phyloP scores from a whole-genome alignment of 352 stramenopile genomes.

The Pythium monospermum region DNA sequence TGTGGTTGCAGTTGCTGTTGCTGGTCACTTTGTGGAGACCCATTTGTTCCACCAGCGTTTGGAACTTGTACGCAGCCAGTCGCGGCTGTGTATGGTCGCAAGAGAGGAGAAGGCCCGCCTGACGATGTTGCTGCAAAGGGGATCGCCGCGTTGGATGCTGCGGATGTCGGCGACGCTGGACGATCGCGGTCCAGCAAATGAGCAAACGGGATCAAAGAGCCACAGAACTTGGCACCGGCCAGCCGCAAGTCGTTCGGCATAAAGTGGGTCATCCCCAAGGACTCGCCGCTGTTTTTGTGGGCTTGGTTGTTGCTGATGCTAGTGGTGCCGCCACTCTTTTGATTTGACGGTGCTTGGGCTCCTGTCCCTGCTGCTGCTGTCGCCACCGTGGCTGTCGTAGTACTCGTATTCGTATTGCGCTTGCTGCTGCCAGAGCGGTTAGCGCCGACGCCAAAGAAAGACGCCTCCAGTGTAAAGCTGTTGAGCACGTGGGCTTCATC shows the following conservation, averaged over 20 bases:
- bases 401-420: neutral
- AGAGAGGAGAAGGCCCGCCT: neutral
- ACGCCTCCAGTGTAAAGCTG: conserved; percentile 76
- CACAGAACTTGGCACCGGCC: conserved; percentile 48
- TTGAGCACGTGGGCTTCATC: conserved; percentile 57
- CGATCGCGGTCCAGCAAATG: conserved; percentile 48
- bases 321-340: neutral
- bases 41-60: too few species aligned
- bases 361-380: conserved; percentile 2
- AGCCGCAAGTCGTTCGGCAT: conserved; percentile 42
- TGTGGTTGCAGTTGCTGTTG: neutral
- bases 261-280: conserved; percentile 32
- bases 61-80: too few species aligned
- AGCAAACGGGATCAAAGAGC: conserved; percentile 52
- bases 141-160: neutral
- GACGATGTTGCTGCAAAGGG: neutral
- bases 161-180: neutral
- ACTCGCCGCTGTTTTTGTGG: neutral
- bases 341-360: too few species aligned
- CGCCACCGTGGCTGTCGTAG: neutral
- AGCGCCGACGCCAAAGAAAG: conserved; percentile 56
- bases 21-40: too few species aligned
- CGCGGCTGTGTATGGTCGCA: too few species aligned
- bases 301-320: neutral
- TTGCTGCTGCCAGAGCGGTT: conserved; percentile 21